A percentile compares a stretch with the other conserved stretches of the same genome.
phyloP scores from a whole-genome alignment of 1,139 yeast genomes.

The Debaryomyces udenii region DNA sequence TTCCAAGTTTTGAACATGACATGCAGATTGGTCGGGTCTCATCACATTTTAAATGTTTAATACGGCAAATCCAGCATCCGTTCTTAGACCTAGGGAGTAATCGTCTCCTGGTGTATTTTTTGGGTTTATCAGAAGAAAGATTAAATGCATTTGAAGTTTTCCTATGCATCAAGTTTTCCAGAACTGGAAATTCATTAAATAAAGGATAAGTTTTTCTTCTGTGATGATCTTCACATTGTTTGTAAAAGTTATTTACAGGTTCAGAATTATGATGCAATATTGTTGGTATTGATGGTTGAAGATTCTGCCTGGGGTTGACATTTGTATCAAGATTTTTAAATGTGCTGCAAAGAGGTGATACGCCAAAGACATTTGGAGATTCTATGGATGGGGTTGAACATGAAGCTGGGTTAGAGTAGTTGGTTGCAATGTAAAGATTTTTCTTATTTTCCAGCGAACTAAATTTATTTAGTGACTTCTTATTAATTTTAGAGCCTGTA shows the following conservation, averaged over 20 bases:
- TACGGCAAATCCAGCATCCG: constrained; percentile 56
- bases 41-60: constrained; percentile 53
- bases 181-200: constrained; percentile 20
- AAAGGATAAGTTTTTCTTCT: constrained; percentile 23
- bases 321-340: constrained; percentile 23
- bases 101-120: constrained; percentile 46
- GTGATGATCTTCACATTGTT: constrained; percentile 17
- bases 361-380: constrained; percentile 14
- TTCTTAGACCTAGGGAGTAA: constrained; percentile 46
- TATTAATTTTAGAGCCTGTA: constrained; percentile 13
- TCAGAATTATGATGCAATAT: constrained; percentile 34
- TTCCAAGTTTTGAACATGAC: constrained; percentile 45
- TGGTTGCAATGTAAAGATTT: constrained; percentile 23
- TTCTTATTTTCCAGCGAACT: constrained; percentile 17
- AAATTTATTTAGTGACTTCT: neutral
- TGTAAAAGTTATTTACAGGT: constrained; percentile 16
- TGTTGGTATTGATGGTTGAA: constrained; percentile 14
- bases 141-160: constrained; percentile 5
- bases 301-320: neutral
- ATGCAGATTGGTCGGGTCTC: constrained; percentile 44
- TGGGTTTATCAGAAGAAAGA: constrained; percentile 21
- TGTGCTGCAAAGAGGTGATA: constrained; percentile 26
- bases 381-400: constrained; percentile 12
- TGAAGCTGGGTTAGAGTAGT: constrained; percentile 15
- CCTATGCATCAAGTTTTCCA: constrained; percentile 17